Conservation (phyloP, 805 yeast genomes). For the Lipomyces orientalis region DNA sequence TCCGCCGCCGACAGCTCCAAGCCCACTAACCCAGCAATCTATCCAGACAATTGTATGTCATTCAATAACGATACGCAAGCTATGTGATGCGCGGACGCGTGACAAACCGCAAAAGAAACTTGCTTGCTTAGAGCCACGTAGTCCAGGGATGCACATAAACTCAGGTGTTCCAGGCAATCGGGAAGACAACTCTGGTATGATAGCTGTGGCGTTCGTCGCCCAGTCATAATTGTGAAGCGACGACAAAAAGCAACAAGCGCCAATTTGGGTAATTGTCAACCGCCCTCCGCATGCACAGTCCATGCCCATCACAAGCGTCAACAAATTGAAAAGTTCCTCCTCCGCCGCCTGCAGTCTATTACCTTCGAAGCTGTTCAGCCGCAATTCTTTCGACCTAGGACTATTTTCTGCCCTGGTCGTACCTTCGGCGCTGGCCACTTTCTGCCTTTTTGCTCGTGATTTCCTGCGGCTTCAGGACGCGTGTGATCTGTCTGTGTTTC, state of each 20-base stretch:
- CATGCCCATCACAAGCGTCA: too few species aligned
- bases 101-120: neutral
- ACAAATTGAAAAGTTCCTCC: too few species aligned
- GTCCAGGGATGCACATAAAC: neutral
- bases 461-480: neutral
- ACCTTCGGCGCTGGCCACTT: neutral
- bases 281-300: too few species aligned
- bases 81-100: neutral
- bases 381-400: too few species aligned
- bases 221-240: too few species aligned
- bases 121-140: neutral
- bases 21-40: neutral
- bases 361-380: too few species aligned
- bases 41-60: neutral
- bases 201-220: too few species aligned
- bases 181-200: too few species aligned
- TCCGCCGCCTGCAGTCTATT: too few species aligned
- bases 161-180: neutral
- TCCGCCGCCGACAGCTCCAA: neutral
- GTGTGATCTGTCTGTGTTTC: neutral
- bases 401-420: too few species aligned
- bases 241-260: too few species aligned
- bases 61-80: neutral
- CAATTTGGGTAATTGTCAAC: too few species aligned
- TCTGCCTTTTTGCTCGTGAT: neutral